phyloP scores from a whole-genome alignment of 2,329 filamentous ascomycete genomes.

The Cytospora piceicola region DNA sequence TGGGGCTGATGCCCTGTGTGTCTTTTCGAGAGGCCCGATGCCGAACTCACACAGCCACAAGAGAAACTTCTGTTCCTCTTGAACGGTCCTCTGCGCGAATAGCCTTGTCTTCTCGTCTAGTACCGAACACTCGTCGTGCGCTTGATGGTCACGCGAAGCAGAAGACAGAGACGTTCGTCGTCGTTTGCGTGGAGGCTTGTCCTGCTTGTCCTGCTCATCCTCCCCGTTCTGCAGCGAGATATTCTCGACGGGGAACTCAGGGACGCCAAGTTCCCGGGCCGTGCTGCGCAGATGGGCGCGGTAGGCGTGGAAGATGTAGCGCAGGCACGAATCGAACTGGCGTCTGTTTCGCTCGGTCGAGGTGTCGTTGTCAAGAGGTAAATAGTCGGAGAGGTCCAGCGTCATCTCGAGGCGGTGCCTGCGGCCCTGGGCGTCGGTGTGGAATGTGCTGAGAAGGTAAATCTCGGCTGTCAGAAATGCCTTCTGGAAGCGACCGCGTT shows the following conservation, averaged over 20 bases:
- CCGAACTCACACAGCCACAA: slow-evolving; percentile 15
- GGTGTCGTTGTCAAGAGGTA: not conserved
- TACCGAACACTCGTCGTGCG: not conserved
- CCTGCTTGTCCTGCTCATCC: not conserved
- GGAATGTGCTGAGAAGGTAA: slow-evolving; percentile 7
- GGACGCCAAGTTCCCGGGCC: not conserved
- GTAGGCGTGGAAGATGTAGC: slow-evolving; percentile 15
- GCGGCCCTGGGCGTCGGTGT: not conserved
- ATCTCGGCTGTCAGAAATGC: slow-evolving; percentile 6
- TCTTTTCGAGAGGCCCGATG: not conserved
- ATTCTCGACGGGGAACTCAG: not conserved
- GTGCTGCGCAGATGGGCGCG: not conserved
- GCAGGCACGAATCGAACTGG: slow-evolving; percentile 7
- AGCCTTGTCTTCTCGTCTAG: not conserved
- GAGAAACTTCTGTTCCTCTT: slow-evolving; percentile 9
- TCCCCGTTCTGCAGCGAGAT: not conserved
- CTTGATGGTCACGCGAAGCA: not conserved
- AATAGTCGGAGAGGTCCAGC: fast-evolving
- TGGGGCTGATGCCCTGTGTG: not conserved
- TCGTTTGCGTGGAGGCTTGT: not conserved
- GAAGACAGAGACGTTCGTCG: not conserved
- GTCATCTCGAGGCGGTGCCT: slow-evolving; percentile 6
- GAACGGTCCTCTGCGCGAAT: not conserved
- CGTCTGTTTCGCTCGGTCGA: not conserved
- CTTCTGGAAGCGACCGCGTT: not conserved